phyloP scores from a whole-genome alignment of 306 rosid species.

The Gleditsia sinensis region DNA sequence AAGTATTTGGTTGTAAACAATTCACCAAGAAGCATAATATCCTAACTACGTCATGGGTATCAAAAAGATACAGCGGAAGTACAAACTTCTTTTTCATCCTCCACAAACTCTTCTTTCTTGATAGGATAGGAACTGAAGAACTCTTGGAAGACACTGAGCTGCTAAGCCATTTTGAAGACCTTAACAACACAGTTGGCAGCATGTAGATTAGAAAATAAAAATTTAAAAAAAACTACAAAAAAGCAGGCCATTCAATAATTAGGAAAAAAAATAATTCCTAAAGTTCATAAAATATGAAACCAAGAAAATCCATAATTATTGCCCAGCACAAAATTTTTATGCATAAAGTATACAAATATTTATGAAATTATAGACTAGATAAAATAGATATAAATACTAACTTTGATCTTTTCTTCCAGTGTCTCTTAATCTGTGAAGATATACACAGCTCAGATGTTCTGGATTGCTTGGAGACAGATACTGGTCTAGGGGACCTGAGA shows the following conservation, averaged over 20 bases:
- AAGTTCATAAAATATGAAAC: conserved; percentile 29
- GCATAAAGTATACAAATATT: conserved; percentile 17
- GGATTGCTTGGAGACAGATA: conserved; percentile 49
- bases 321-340: conserved; percentile 16
- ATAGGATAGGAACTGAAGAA: conserved; percentile 44
- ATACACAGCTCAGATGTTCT: conserved; percentile 47
- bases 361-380: conserved; percentile 16
- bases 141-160: conserved; percentile 53
- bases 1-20: conserved; percentile 19
- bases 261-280: not conserved
- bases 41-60: conserved; percentile 27
- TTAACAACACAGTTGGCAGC: conserved; percentile 38
- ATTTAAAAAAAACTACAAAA: not conserved
- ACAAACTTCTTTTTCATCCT: conserved; percentile 63
- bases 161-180: conserved; percentile 55
- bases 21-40: conserved; percentile 26
- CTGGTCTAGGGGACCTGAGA: conserved; percentile 62
- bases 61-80: conserved; percentile 29
- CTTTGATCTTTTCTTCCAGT: conserved; percentile 72
- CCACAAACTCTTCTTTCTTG: conserved; percentile 52
- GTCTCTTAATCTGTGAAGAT: conserved; percentile 57
- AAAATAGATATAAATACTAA: conserved; percentile 54
- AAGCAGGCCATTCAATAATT: not conserved
- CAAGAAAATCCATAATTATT: conserved; percentile 10
- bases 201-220: not conserved